Evolutionary conservation across 768 basidiomycete species (phyloP).

Genomic region (Clitopilus hobsonii): DNA sequence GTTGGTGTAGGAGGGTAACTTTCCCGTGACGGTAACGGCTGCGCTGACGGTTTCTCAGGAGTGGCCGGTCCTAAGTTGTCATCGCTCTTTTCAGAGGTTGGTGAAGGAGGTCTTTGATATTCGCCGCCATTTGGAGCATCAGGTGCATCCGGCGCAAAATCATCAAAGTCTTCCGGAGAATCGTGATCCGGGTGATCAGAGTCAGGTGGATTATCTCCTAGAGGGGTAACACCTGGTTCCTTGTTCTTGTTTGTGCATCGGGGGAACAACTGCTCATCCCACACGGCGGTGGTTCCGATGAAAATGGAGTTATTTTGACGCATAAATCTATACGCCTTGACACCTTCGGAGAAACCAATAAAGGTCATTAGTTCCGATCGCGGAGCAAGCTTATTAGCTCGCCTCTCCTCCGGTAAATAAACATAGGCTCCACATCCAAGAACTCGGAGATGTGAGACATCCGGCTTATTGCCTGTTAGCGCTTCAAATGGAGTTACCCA

Average conservation of each 20-base stretch:
- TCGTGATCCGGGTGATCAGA: not conserved
- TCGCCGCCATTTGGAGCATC: too few species aligned
- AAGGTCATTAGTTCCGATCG: slow-evolving; percentile 1
- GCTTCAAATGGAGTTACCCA: slow-evolving; percentile 1
- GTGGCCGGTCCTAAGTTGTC: too few species aligned
- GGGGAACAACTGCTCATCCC: slow-evolving; percentile 7
- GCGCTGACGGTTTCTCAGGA: too few species aligned
- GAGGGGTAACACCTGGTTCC: not conserved
- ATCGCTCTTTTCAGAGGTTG: too few species aligned
- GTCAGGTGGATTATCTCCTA: not conserved
- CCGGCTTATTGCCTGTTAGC: not conserved
- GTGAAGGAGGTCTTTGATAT: too few species aligned
- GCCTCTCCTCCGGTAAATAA: not conserved
- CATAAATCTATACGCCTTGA: not conserved
- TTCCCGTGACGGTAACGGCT: too few species aligned
- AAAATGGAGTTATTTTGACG: slow-evolving; percentile 1
- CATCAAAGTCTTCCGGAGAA: not conserved
- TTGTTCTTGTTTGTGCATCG: not conserved
- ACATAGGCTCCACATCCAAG: slow-evolving; percentile 9
- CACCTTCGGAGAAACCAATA: not conserved
- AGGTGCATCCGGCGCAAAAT: not conserved
- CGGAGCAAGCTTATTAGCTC: slow-evolving; percentile 1
- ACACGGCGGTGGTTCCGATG: slow-evolving; percentile 1
- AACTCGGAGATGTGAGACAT: slow-evolving; percentile 1
- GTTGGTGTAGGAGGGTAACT: too few species aligned